Conservation (phyloP, 345 rosid species). For the Microthlaspi erraticum region DNA sequence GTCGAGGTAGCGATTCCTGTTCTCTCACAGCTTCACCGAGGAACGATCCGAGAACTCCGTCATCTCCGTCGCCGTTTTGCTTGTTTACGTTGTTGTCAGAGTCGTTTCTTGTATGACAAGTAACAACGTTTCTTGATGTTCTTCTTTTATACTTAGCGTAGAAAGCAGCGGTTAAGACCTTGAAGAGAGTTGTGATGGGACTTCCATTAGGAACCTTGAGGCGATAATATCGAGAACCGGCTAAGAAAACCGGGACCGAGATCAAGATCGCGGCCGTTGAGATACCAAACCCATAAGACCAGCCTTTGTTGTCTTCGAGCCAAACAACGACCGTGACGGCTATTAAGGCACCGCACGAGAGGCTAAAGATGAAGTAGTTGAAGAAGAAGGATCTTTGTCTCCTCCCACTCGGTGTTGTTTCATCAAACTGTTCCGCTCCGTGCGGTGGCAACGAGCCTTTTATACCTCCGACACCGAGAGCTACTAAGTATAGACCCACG, state of each 20-base stretch:
- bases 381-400: slow-evolving; percentile 84
- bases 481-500: slow-evolving; percentile 78
- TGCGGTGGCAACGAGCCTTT: slow-evolving; percentile 94
- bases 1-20: slow-evolving; percentile 36
- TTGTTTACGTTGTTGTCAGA: slow-evolving; percentile 27
- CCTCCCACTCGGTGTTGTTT: slow-evolving; percentile 68
- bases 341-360: slow-evolving; percentile 80
- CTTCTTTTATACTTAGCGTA: slow-evolving; percentile 45
- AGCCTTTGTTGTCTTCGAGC: slow-evolving; percentile 94
- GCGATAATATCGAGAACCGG: slow-evolving; percentile 70
- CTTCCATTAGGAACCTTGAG: slow-evolving; percentile 74
- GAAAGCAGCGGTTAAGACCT: slow-evolving; percentile 65
- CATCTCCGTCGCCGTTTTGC: slow-evolving; percentile 34
- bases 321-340: slow-evolving; percentile 93
- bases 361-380: slow-evolving; percentile 83
- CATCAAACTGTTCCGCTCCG: slow-evolving; percentile 95
- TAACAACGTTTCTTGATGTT: slow-evolving; percentile 49
- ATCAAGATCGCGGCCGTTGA: slow-evolving; percentile 71
- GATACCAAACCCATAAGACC: slow-evolving; percentile 89
- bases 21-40: slow-evolving; percentile 50
- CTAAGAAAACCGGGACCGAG: slow-evolving; percentile 74
- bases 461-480: slow-evolving; percentile 91
- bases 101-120: slow-evolving; percentile 47
- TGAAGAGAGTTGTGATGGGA: slow-evolving; percentile 78
- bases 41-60: slow-evolving; percentile 44